Base-by-base conservation (phyloP, 257 asterid species). In the Gardenia jasminoides region DNA sequence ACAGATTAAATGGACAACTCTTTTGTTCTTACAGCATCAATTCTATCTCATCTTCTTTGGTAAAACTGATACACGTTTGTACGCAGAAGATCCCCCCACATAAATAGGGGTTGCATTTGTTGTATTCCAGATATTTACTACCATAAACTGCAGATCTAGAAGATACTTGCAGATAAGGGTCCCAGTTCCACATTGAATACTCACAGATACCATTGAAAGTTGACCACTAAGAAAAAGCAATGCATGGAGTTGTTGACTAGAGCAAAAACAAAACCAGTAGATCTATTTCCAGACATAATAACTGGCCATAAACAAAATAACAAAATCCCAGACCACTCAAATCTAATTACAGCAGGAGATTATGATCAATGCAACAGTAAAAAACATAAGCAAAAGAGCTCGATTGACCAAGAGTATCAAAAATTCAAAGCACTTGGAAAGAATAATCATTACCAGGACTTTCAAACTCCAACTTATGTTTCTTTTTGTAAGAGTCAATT, bases 401-500 rank as follows among this genome's bases (percentile, higher is more conserved):
- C 46, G 46, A 67, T 46, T n/a, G 44, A 2, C 65, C 11, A n/a
- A 58, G 33, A 50, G 74, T 61, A 33, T 66, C 44, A 41, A 77
- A 65, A 77, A 22, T 77, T 50, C 30, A 46, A 80, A 44, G 22
- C 41, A 20, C 61, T 7, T 10, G 10, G 3, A 24, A 64, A 43
- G 66, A 48, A 70, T n/a, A 46, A 30, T 66, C 56, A 66, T 54
- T 87, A 93, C 99, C 97, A 72, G 91, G 84, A 79, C 75, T 90
- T 81, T 65, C 92, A 73, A 83, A 81, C 52, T 90, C 96, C 83
- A 87, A 79, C 85, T 92, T 93, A 10, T 90, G 84, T 77, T 92
- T 95, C 86, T 93, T 93, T 92, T 93, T 92, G 76, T 81, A 80
- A 67, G 92, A 84, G 74, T 89, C 95, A 72, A 79, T 83, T 0